phyloP scores from a whole-genome alignment of 192 early-diverging fungal species.

The Coemansia sp. region DNA sequence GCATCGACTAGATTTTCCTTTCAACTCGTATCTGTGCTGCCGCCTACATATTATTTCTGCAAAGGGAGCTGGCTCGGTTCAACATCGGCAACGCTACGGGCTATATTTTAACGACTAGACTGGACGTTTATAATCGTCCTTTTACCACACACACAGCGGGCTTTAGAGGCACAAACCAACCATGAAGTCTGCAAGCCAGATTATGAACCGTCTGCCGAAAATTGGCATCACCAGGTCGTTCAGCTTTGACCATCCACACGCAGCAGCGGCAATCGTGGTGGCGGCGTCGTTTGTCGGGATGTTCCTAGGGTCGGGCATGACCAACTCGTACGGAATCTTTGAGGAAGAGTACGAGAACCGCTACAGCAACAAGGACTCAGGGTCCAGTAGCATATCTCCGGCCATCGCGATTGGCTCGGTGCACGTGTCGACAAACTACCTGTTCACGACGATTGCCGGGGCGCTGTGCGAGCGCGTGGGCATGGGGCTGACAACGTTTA shows the following conservation, averaged over 20 bases:
- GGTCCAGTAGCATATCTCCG: constrained; percentile 15
- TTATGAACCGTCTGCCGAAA: constrained; percentile 27
- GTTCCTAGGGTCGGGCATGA: constrained; percentile 41
- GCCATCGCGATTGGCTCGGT: constrained; percentile 45
- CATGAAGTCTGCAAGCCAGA: neutral
- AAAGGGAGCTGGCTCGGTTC: no score
- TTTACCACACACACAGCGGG: no score
- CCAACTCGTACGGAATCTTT: constrained; percentile 50
- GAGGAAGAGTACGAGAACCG: constrained; percentile 48
- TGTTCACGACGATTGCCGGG: constrained; percentile 47
- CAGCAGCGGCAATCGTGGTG: constrained; percentile 32
- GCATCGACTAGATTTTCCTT: no score
- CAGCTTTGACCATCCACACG: constrained; percentile 30
- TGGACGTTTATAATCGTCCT: no score
- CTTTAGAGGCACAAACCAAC: no score
- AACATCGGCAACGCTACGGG: no score
- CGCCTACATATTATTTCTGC: no score
- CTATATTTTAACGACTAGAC: no score
- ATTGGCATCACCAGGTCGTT: constrained; percentile 34
- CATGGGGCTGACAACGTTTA: constrained; percentile 48
- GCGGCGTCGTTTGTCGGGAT: constrained; percentile 40
- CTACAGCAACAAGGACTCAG: constrained; percentile 23
- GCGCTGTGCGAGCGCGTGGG: constrained; percentile 43
- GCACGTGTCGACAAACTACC: constrained; percentile 40
- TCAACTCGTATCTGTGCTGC: no score